Percentiles rank a stretch among this genome's conserved stretches.
These are phyloP conservation scores for Adiantum capillusveneris DNA, from an alignment of 75 land plant genomes.

Conservation along the genomic window DNA sequence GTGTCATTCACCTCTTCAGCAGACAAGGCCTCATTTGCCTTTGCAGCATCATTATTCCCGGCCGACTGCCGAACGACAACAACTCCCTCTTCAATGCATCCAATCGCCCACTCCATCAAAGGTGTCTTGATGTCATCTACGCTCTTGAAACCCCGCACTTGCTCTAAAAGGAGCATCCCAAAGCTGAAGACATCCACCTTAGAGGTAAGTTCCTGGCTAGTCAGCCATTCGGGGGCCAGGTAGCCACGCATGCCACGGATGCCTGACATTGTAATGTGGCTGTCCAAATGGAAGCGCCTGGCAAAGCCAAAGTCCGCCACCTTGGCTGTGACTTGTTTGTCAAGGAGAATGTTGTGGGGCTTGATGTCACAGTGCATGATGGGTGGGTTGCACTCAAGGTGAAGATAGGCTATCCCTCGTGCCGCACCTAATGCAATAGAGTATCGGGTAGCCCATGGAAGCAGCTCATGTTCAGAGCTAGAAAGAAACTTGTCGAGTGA, in stretches of 20 bases:
- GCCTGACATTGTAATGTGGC: constrained; percentile 7
- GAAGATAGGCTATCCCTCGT: constrained; percentile 31
- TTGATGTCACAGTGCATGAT: constrained; percentile 36
- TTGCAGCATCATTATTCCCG: not conserved
- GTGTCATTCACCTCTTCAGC: not conserved
- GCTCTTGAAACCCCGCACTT: constrained; percentile 8
- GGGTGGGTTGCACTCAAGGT: constrained; percentile 23
- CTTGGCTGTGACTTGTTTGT: constrained; percentile 17
- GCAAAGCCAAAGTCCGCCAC: constrained; percentile 33
- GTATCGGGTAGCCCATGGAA: constrained; percentile 17
- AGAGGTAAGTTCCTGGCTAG: constrained; percentile 16
- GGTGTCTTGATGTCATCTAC: constrained; percentile 1
- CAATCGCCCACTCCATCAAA: not conserved
- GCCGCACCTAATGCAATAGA: constrained; percentile 30
- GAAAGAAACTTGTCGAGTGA: not conserved
- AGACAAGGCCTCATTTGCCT: not conserved
- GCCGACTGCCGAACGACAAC: constrained; percentile 1
- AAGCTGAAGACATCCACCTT: constrained; percentile 31
- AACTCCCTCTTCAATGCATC: not conserved
- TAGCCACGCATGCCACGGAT: constrained; percentile 23
- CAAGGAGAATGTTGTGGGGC: constrained; percentile 32
- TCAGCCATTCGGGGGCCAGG: constrained; percentile 20
- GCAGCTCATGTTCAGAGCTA: not conserved
- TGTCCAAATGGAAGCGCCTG: constrained; percentile 5
- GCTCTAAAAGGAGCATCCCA: constrained; percentile 26